phyloP scores from a whole-genome alignment of 441 rosid species.

The Breynia disticha region DNA sequence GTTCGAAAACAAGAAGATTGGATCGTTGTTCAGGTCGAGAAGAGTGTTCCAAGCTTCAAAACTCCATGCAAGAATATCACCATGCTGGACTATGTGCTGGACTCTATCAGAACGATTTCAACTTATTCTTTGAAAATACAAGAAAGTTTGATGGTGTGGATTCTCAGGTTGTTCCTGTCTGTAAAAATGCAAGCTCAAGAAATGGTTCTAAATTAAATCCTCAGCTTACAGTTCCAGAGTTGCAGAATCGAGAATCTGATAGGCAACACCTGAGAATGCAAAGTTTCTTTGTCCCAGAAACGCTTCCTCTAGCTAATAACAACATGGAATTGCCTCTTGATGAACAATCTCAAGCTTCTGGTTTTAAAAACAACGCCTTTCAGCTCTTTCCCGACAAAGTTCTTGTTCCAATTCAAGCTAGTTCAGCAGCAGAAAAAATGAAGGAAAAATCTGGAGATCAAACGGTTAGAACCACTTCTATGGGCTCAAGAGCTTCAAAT shows the following conservation, averaged over 20 bases:
- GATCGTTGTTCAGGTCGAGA: too few species aligned
- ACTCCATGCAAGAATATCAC: slow-evolving; percentile 2
- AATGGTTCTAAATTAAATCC: slow-evolving; percentile 6
- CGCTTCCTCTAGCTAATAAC: not conserved
- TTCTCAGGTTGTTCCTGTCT: slow-evolving; percentile 30
- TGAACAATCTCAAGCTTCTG: slow-evolving; percentile 42
- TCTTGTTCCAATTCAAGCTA: slow-evolving; percentile 4
- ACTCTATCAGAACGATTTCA: slow-evolving; percentile 4
- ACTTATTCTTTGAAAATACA: not conserved
- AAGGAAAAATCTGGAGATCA: slow-evolving; percentile 20
- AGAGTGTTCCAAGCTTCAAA: not conserved
- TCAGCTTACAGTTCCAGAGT: not conserved
- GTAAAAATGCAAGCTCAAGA: not conserved
- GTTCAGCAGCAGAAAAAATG: slow-evolving; percentile 3
- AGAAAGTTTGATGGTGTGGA: slow-evolving; percentile 12
- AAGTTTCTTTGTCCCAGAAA: slow-evolving; percentile 14
- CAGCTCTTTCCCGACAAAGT: not conserved
- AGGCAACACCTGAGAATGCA: not conserved
- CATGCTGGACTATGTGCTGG: slow-evolving; percentile 8
- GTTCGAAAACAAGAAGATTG: too few species aligned
- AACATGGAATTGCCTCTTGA: slow-evolving; percentile 24
- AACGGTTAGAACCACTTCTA: slow-evolving; percentile 24
- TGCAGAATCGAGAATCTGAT: slow-evolving; percentile 5
- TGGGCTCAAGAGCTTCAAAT: slow-evolving; percentile 37
- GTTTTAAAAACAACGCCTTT: slow-evolving; percentile 1